phyloP scores from a whole-genome alignment of 1,139 yeast genomes.

The Blastobotrys persicus region DNA sequence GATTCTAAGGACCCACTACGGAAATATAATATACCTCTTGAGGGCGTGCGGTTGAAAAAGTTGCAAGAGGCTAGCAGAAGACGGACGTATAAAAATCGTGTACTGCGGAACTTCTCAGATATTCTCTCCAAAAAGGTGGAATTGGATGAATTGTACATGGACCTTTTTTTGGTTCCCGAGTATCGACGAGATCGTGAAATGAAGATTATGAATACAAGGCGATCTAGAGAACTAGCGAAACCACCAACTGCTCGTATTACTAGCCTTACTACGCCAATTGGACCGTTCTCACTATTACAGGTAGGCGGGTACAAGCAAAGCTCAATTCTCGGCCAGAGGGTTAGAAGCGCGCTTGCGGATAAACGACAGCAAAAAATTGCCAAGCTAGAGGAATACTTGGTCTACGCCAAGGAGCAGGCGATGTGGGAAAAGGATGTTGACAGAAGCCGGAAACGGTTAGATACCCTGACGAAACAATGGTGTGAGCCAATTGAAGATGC shows the following conservation, averaged over 20 bases:
- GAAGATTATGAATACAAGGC: constrained; percentile 10
- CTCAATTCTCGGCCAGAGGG: constrained; percentile 10
- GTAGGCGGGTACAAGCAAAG: constrained; percentile 19
- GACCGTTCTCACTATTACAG: constrained; percentile 21
- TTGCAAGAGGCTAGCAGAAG: neutral
- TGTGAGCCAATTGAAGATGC: constrained; percentile 8
- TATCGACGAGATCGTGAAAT: constrained; percentile 13
- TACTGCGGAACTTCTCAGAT: neutral
- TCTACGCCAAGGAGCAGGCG: constrained; percentile 20
- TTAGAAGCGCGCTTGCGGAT: constrained; percentile 12
- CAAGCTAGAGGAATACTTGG: constrained; percentile 12
- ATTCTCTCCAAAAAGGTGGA: constrained; percentile 14
- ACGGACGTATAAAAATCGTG: constrained; percentile 5
- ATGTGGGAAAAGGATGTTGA: constrained; percentile 20
- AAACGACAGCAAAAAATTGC: constrained; percentile 3
- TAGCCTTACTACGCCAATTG: constrained; percentile 19
- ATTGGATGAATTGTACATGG: constrained; percentile 23
- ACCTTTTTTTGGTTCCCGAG: constrained; percentile 25
- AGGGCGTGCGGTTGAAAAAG: constrained; percentile 6
- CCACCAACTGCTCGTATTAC: constrained; percentile 17
- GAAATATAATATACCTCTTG: constrained; percentile 10
- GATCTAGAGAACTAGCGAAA: constrained; percentile 13
- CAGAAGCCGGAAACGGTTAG: neutral
- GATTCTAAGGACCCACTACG: constrained; percentile 4
- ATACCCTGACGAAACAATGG: constrained; percentile 2